Conservation (phyloP, 2,329 filamentous ascomycete species). For the Apiospora saccharicola region DNA sequence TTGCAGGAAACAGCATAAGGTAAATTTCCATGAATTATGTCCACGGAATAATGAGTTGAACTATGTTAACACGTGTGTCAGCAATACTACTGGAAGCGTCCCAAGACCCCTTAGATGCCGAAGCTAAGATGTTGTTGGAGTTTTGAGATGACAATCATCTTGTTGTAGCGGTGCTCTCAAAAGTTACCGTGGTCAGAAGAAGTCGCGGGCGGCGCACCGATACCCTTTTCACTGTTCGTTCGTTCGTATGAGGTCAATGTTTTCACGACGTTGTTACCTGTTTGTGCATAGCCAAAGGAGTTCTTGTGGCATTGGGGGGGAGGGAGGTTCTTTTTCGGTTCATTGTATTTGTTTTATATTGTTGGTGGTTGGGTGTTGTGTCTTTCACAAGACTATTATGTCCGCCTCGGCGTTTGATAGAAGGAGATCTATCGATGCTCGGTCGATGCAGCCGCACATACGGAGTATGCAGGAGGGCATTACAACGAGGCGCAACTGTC, state of each 20-base stretch:
- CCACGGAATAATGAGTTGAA: not conserved
- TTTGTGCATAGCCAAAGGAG: conserved; percentile 40
- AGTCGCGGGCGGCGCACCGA: conserved; percentile 23
- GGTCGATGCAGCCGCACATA: not conserved
- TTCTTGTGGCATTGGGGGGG: conserved; percentile 29
- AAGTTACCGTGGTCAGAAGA: not conserved
- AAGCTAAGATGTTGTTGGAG: not conserved
- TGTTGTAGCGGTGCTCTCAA: not conserved
- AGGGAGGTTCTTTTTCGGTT: conserved; percentile 16
- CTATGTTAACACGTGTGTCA: conserved; percentile 39
- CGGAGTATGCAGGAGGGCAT: not conserved
- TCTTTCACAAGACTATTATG: conserved; percentile 2
- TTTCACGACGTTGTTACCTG: conserved; percentile 22
- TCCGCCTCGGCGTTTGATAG: conserved; percentile 5
- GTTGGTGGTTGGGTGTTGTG: conserved; percentile 5
- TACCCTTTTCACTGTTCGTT: conserved; percentile 28
- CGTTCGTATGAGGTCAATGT: conserved; percentile 16
- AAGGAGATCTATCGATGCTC: not conserved
- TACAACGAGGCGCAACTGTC: not conserved
- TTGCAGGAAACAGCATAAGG: conserved; percentile 97
- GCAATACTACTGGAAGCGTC: conserved; percentile 77
- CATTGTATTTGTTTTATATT: conserved; percentile 14
- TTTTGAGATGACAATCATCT: conserved; percentile 1
- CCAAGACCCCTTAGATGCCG: conserved; percentile 60
- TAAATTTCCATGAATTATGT: conserved; percentile 51